Percentiles rank a stretch among this genome's conserved stretches.
phyloP scores from a whole-genome alignment of 192 early-diverging fungal genomes.

The Gonapodya prolifera region DNA sequence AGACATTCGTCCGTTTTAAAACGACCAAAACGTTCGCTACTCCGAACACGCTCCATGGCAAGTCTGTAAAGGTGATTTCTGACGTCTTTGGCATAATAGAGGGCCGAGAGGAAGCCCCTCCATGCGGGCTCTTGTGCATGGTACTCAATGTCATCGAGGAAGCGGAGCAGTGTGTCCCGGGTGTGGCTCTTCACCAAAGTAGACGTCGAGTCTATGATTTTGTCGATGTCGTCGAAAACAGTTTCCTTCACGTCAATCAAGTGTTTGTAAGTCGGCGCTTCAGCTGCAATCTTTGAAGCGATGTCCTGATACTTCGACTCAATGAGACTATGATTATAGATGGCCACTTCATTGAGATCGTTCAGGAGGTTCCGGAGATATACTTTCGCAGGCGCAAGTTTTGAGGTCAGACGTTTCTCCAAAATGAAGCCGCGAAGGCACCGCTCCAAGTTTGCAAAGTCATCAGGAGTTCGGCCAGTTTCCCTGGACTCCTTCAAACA shows the following conservation, averaged over 20 bases:
- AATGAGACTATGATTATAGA: conserved; percentile 52
- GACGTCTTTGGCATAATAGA: conserved; percentile 77
- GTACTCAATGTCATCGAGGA: conserved; percentile 55
- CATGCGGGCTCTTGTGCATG: conserved; percentile 58
- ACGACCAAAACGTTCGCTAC: background rate
- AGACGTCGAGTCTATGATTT: conserved; percentile 26
- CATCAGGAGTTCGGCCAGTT: conserved; percentile 16
- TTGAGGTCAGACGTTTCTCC: conserved; percentile 87
- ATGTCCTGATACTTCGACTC: conserved; percentile 47
- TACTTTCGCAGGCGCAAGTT: conserved; percentile 85
- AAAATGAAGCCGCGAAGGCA: conserved; percentile 81
- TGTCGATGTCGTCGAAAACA: conserved; percentile 42
- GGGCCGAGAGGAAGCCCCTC: conserved; percentile 66
- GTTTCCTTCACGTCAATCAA: conserved; percentile 60
- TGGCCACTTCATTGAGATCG: conserved; percentile 63
- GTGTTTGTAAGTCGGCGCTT: conserved; percentile 59
- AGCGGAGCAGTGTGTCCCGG: conserved; percentile 21
- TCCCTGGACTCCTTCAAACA: conserved; percentile 16
- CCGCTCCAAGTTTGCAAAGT: conserved; percentile 75
- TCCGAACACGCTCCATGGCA: conserved; percentile 16
- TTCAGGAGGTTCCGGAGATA: conserved; percentile 75
- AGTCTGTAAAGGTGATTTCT: conserved; percentile 27
- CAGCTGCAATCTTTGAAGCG: conserved; percentile 42
- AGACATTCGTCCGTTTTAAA: conserved; percentile 8
- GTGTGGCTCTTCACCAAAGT: conserved; percentile 16